Evolutionary conservation across 192 early-diverging fungal genomes (phyloP).

Genomic region (Diversispora eburnea): DNA sequence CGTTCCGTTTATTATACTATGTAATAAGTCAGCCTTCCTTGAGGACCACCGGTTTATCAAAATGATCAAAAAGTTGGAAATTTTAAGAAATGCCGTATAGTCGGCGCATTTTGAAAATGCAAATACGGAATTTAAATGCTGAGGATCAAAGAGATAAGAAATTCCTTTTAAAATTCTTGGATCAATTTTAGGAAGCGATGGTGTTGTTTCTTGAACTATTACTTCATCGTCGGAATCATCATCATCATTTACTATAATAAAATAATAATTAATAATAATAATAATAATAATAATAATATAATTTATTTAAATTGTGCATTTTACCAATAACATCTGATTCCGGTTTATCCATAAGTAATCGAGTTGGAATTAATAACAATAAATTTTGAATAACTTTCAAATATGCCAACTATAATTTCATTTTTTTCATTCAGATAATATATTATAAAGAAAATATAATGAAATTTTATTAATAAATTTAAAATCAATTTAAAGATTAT

Average conservation of each 20-base stretch:
- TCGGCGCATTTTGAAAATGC: not conserved
- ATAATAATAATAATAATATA: no score
- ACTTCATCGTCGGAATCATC: slow-evolving; percentile 22
- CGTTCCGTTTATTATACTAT: slow-evolving; percentile 40
- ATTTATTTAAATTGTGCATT: slow-evolving; percentile 25
- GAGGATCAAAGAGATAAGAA: slow-evolving; percentile 35
- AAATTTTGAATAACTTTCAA: slow-evolving; percentile 33
- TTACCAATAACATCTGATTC: not conserved
- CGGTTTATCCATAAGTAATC: slow-evolving; percentile 2
- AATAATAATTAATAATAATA: not conserved
- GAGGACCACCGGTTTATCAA: slow-evolving; percentile 57
- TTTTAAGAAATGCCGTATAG: slow-evolving; percentile 28
- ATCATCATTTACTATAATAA: slow-evolving; percentile 42
- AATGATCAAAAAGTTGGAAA: slow-evolving; percentile 48
- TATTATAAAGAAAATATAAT: not conserved
- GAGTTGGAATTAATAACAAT: slow-evolving; percentile 19
- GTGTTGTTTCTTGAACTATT: not conserved
- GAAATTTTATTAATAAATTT: not conserved
- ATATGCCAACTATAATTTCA: slow-evolving; percentile 31
- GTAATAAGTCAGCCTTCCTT: slow-evolving; percentile 52
- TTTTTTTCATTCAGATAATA: no score
- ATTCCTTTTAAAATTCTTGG: slow-evolving; percentile 41
- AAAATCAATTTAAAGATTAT: not conserved
- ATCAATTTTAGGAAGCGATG: slow-evolving; percentile 28
- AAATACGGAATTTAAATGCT: slow-evolving; percentile 40